Conservation (phyloP, 345 rosid genomes). For the Clausena lansium region DNA sequence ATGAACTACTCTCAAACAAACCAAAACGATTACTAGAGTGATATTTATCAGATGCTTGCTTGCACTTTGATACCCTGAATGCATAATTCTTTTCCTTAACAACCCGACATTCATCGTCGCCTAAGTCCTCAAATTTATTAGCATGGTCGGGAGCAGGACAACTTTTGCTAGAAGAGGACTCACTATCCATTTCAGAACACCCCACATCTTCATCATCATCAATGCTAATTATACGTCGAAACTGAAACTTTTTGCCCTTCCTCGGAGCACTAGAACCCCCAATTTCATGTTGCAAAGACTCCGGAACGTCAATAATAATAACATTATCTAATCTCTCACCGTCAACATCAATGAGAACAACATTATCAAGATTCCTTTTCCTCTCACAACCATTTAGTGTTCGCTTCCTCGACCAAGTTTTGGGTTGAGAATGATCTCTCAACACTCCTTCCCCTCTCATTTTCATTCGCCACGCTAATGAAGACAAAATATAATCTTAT, state of each 20-base stretch:
- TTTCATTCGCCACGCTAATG: not conserved
- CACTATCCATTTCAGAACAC: conserved; percentile 31
- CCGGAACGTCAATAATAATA: conserved; percentile 56
- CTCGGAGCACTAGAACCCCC: conserved; percentile 32
- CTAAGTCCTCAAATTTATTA: conserved; percentile 23
- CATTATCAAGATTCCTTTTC: conserved; percentile 39
- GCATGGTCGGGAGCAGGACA: conserved; percentile 21
- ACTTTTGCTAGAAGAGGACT: conserved; percentile 37
- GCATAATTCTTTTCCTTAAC: conserved; percentile 34
- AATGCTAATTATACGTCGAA: conserved; percentile 50
- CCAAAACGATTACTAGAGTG: conserved; percentile 41
- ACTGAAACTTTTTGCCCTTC: conserved; percentile 31
- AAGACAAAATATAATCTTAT: conserved; percentile 1
- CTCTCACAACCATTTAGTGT: conserved; percentile 30
- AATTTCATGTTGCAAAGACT: conserved; percentile 39
- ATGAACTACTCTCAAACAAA: conserved; percentile 37
- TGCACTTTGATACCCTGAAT: conserved; percentile 45
- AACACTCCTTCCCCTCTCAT: conserved; percentile 43
- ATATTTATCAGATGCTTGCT: conserved; percentile 25
- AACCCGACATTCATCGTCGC: conserved; percentile 44
- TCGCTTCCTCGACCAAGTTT: conserved; percentile 42
- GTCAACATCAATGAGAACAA: conserved; percentile 69
- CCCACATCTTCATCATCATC: conserved; percentile 53
- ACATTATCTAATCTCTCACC: conserved; percentile 48
- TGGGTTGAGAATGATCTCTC: conserved; percentile 38